Evolutionary conservation across 192 early-diverging fungal genomes (phyloP).

Genomic region (Coemansia sp.): DNA sequence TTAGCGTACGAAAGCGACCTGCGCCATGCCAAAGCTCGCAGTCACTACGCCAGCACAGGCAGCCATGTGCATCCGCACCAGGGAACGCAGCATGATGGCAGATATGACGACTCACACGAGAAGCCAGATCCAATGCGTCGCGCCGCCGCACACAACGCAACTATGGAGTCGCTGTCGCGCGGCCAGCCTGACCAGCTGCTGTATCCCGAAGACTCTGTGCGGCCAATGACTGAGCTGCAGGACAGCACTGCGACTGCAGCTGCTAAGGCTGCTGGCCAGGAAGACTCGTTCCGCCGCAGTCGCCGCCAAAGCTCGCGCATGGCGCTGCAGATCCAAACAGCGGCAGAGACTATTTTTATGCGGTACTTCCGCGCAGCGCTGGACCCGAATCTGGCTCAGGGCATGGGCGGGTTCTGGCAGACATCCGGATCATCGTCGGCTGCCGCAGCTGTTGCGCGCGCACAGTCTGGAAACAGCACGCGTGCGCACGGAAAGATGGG

Average conservation of each 20-base stretch:
- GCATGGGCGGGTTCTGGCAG: slow-evolving; percentile 26
- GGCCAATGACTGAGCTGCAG: slow-evolving; percentile 5
- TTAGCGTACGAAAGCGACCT: slow-evolving; percentile 53
- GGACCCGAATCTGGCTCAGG: slow-evolving; percentile 47
- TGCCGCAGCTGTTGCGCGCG: slow-evolving; percentile 17
- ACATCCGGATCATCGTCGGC: slow-evolving; percentile 8
- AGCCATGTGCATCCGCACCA: slow-evolving; percentile 9
- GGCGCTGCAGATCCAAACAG: slow-evolving; percentile 55
- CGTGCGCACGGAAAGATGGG: slow-evolving; percentile 33
- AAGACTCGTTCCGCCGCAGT: slow-evolving; percentile 29
- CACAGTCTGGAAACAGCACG: slow-evolving; percentile 8
- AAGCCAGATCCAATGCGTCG: slow-evolving; percentile 17
- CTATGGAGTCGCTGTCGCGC: slow-evolving; percentile 45
- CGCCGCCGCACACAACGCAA: slow-evolving; percentile 37
- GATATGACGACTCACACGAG: slow-evolving; percentile 9
- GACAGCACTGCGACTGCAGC: neutral
- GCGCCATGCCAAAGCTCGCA: slow-evolving; percentile 52
- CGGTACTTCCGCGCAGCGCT: slow-evolving; percentile 55
- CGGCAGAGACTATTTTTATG: slow-evolving; percentile 50
- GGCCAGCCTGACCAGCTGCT: slow-evolving; percentile 21
- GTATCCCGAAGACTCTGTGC: slow-evolving; percentile 11
- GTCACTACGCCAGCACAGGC: slow-evolving; percentile 43
- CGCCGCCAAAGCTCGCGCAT: slow-evolving; percentile 51
- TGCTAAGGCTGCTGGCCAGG: neutral
- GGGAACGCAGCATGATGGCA: slow-evolving; percentile 5